These are phyloP conservation scores for Botrytis elliptica DNA, from an alignment of 2,329 filamentous ascomycete species.

Conservation along the genomic window DNA sequence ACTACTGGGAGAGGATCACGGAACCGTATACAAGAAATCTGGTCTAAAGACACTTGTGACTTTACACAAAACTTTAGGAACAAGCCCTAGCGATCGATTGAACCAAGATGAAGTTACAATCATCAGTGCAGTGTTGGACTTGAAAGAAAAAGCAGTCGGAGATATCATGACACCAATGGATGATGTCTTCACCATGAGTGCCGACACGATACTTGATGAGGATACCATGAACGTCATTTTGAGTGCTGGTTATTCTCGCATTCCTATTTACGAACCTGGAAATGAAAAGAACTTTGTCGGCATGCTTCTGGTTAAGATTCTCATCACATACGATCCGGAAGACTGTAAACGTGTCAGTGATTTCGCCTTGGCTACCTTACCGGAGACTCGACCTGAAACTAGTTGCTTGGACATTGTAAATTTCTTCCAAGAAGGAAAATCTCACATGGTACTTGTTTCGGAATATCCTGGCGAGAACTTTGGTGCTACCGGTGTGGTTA, in stretches of 20 bases:
- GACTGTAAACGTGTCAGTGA: constrained; percentile 84
- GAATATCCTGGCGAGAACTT: constrained; percentile 85
- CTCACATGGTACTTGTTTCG: constrained; percentile 96
- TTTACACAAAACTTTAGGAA: constrained; percentile 86
- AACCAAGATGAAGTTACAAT: constrained; percentile 99
- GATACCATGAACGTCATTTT: constrained; percentile 92
- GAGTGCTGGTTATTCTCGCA: constrained; percentile 90
- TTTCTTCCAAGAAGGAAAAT: constrained; percentile 99
- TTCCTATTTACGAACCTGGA: constrained; percentile 86
- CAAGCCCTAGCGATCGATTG: constrained; percentile 77
- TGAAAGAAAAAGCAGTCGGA: constrained; percentile 94
- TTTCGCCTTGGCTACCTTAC: constrained; percentile 88
- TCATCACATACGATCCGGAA: constrained; percentile 95
- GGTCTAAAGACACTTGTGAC: constrained; percentile 95
- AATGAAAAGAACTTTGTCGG: constrained; percentile 88
- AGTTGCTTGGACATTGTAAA: constrained; percentile 98
- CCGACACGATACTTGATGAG: constrained; percentile 89
- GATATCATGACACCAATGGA: constrained; percentile 99
- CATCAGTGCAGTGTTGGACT: constrained; percentile 91
- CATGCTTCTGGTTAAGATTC: constrained; percentile 97
- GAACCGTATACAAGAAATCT: constrained; percentile 96
- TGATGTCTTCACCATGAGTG: constrained; percentile 95
- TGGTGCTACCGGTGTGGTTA: constrained; percentile 90
- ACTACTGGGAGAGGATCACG: constrained; percentile 90
- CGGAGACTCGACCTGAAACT: constrained; percentile 91